A percentile compares a stretch with the other conserved stretches of the same genome.
Conservation (phyloP, 257 asterid genomes). For the Thymus quinquecostatus region DNA sequence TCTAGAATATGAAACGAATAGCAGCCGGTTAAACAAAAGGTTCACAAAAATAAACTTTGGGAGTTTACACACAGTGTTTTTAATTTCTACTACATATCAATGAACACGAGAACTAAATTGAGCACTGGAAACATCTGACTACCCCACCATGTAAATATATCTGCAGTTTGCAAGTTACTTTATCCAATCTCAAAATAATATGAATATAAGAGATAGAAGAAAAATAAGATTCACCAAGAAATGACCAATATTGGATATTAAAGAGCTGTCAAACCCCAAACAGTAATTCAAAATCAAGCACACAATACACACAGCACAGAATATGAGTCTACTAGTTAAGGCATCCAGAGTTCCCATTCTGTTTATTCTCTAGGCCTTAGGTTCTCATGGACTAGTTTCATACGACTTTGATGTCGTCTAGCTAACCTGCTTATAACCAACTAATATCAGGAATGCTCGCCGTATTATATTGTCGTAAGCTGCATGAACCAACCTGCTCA, state of each 20-base stretch:
- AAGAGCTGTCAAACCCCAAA: neutral
- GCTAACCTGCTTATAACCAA: neutral
- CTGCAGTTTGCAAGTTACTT: neutral
- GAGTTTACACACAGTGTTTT: neutral
- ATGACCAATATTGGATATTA: neutral
- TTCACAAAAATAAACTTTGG: neutral
- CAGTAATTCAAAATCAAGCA: neutral
- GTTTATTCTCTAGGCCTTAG: conserved; percentile 5
- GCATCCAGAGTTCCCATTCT: neutral
- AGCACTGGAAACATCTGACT: neutral
- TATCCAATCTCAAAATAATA: neutral
- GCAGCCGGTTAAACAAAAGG: neutral
- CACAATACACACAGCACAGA: neutral
- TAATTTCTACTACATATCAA: neutral
- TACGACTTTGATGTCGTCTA: neutral
- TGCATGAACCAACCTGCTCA: conserved; percentile 69
- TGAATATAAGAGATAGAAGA: too few species aligned
- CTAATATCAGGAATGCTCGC: neutral
- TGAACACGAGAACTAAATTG: neutral
- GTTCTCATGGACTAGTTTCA: neutral
- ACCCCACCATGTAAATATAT: conserved; percentile 13
- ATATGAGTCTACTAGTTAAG: neutral
- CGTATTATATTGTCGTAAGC: conserved; percentile 3
- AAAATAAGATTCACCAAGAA: neutral
- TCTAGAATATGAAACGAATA: conserved; percentile 5